Base-by-base conservation (phyloP, 2,329 filamentous ascomycete species). In the Emericellopsis cladophorae region DNA sequence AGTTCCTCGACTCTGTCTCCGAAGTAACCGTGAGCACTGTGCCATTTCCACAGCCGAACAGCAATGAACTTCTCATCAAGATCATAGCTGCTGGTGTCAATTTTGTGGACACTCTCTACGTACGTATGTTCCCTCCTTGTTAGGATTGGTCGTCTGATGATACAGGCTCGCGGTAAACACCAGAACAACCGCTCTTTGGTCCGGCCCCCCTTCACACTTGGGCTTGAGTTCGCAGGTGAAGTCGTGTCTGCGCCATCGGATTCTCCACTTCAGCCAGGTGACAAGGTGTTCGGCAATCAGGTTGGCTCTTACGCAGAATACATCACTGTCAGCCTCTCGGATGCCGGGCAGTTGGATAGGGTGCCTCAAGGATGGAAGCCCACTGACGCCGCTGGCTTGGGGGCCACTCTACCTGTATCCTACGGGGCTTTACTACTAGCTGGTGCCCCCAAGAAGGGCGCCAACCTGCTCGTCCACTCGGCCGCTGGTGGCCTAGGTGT, bases 101-200 rank as follows among this genome's bases (percentile, higher is more conserved):
- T 41, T 76, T 76, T 50, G 73, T 77, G 37, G 76, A 79, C 49
- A 66, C 74, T 8, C 64, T 79, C 37, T 78, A 79, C 51, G 60
- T 63, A 46, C 18, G 54, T 39, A 2, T 10, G 21, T 21, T 21
- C 18, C 5, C 18, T 21, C 18, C 18, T 21, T 21, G 18, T 3
- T 21, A 21, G 35, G 29, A 7, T 23, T 4, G 9, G 18, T 5
- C 18, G 18, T 21, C 18, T 21, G 18, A 21, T 5, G 18, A 21
- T 21, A 10, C 31, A 65, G 61, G 70, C 69, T 3, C 64, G 64
- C 49, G 75, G 74, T 7, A 66, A 68, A 46, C 75, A 79, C 49
- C 74, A 79, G 49, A 79, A 79, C 51, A 78, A 77, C 51, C 62
- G 59, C 24, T 64, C 62, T n/a, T 66, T 74, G 41, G 65, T 74